A percentile compares a stretch with the other conserved stretches of the same genome.
Evolutionary conservation across 176 grass and related monocot genomes (phyloP).

Genomic region (Musa acuminata): DNA sequence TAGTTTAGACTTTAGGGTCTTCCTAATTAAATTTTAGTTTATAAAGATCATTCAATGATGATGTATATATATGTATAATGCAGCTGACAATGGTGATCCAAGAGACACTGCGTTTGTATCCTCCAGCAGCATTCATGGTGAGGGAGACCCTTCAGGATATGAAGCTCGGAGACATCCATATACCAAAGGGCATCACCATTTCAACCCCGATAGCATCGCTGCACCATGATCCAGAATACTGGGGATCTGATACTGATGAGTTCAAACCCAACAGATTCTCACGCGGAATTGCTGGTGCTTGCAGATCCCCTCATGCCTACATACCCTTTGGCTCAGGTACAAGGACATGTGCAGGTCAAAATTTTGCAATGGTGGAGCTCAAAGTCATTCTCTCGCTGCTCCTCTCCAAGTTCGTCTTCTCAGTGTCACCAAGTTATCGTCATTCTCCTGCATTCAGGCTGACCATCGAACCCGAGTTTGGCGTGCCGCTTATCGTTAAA

Average conservation of each 20-base stretch:
- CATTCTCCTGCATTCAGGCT: constrained; percentile 45
- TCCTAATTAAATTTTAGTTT: no score
- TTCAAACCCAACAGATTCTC: constrained; percentile 60
- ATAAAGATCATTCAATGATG: neutral
- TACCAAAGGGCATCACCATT: constrained; percentile 49
- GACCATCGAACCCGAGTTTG: constrained; percentile 42
- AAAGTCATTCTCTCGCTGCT: constrained; percentile 52
- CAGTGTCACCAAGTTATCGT: constrained; percentile 31
- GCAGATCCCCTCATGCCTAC: constrained; percentile 45
- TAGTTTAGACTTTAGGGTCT: no score
- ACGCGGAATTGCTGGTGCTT: constrained; percentile 39
- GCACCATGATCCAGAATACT: constrained; percentile 38
- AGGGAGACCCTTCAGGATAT: constrained; percentile 43
- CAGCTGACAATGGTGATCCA: constrained; percentile 84
- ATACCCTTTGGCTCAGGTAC: constrained; percentile 52
- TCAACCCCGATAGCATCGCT: constrained; percentile 21
- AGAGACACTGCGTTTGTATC: constrained; percentile 55
- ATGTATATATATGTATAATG: neutral
- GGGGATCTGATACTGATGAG: constrained; percentile 31
- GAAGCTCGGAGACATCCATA: constrained; percentile 29
- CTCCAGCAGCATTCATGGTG: constrained; percentile 26
- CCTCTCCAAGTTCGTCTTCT: constrained; percentile 40
- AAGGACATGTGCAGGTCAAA: constrained; percentile 60
- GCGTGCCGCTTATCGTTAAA: constrained; percentile 22
- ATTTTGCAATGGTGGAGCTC: constrained; percentile 67